Base-by-base conservation (phyloP, 2,329 filamentous ascomycete genomes). In the Pseudogymnoascus sp. region DNA sequence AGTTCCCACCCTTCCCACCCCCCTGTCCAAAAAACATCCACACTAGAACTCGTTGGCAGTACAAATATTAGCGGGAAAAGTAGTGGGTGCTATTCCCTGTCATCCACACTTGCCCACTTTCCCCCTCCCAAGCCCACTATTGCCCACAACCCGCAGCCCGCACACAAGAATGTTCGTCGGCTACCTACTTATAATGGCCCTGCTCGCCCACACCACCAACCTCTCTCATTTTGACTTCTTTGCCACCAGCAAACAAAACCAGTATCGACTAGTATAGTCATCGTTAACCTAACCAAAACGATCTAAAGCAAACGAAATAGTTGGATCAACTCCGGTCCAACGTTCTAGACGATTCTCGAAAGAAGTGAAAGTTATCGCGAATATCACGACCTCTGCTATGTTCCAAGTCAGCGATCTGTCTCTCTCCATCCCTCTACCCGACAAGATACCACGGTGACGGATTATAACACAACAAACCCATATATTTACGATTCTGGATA, bases 371-470 rank as follows among this genome's bases (percentile, higher is more conserved):
- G 22, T 4, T 32, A 32, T 54, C 47, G 47, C 47, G 47, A 54
- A 54, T 54, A 54, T 54, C 11, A 54, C 47, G 47, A 34, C 28
- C 47, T 58, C 37, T 37, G 57, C 57, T 58, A 58, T 58, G 57
- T 58, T 58, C 37, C 34, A 58, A 58, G 57, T 58, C 34, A 37
- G 32, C 57, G 25, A 58, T 30, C 20, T 58, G 37, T 58, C 57
- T 20, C 57, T 58, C 57, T 37, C 32, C 32, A 39, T 20, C 32
- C 57, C 57, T 58, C 57, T 58, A 58, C 57, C 57, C 57, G 57
- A 58, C 37, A 58, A 58, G 57, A 58, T 58, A 58, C 57, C 37
- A n/a, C 57, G 57, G 57, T 58, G 57, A 58, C 32, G 57, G 47
- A 54, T 54, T 54, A 54, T 34, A 54, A 54, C 47, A 54, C 47